Evolutionary conservation across 768 basidiomycete species (phyloP), one percentile per base, ranked within the genome.

Genomic region (Russula sp.): DNA sequence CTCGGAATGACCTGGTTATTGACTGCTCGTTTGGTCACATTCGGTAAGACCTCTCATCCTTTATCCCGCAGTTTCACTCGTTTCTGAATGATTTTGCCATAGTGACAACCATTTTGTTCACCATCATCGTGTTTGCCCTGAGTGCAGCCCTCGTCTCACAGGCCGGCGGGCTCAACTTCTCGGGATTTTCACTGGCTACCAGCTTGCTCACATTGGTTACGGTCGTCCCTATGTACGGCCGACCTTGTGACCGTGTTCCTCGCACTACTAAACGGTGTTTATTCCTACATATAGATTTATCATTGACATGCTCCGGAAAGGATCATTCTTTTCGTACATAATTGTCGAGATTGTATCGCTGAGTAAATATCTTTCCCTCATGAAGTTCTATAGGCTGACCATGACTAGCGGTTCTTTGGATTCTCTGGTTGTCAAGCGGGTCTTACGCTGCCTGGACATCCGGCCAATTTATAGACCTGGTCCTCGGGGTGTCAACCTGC

Each of bases 381-480:
- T 10, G 6, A 4, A 27, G 22, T 35, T 42, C 39, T 44, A 14
- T 44, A 9, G 13, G 27, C 20, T 57, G 65, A 51, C 13, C 4
- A 27, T 31, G 63, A 52, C 13, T 57, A 76, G 76, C 60, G 22
- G 6, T 74, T 51, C 71, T 80, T 31, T 74, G 72, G 69, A 55
- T 78, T 45, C 66, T 79, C 37, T 80, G 75, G 79, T 71, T 79
- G 31, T 73, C 77, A 18, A 68, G 72, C 32, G 79, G 67, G 4
- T 74, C 70, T 4, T 66, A 73, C 45, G 58, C 76, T 2, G 71
- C 69, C 14, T 60, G 53, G 55, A 55, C 10, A 57, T 9, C 1
- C 22, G 22, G 22, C 22, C 22, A n/a, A 9, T 34, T 2, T 27
- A 27, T 27, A 27, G 22, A 55, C 6, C 4, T 13, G 8, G 22